Evolutionary conservation across 352 stramenopile species (phyloP).

Genomic region (Phytopythium litorale): DNA sequence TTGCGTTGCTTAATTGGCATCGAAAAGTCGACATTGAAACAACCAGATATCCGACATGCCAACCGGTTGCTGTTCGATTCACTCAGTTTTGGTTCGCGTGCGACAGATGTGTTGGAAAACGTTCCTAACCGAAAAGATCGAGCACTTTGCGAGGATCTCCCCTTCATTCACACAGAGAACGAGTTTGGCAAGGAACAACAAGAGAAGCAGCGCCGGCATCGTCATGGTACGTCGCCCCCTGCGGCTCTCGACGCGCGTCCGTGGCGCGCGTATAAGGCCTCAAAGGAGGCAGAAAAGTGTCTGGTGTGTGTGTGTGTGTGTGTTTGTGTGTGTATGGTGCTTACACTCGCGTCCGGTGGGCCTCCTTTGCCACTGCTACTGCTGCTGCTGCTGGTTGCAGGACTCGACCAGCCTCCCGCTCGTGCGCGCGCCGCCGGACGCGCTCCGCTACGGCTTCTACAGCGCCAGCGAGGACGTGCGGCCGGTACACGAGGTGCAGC

Average conservation of each 20-base stretch:
- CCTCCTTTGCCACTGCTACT: neutral
- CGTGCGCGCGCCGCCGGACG: conserved; percentile 75
- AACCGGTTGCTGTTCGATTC: too few species aligned
- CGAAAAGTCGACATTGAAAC: too few species aligned
- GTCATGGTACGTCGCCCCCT: conserved; percentile 16
- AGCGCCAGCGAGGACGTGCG: conserved; percentile 76
- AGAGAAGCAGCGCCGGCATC: too few species aligned
- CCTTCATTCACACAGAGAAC: conserved; percentile 17
- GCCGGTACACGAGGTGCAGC: conserved; percentile 82
- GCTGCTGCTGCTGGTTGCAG: conserved; percentile 12
- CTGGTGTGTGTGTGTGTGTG: neutral
- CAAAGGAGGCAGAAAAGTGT: neutral
- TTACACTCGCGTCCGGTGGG: neutral
- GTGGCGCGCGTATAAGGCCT: too few species aligned
- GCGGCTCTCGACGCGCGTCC: too few species aligned
- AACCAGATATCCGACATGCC: too few species aligned
- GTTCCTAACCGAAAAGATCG: neutral
- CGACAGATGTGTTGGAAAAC: neutral
- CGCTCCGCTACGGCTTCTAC: conserved; percentile 80
- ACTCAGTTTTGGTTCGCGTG: too few species aligned
- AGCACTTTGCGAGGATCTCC: neutral
- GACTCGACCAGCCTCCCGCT: conserved; percentile 73
- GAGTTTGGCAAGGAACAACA: neutral
- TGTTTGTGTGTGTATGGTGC: neutral
- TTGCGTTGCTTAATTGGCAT: too few species aligned